These are phyloP conservation scores for Thalassiosira profunda DNA, from an alignment of 108 stramenopile species.

Conservation along the genomic window DNA sequence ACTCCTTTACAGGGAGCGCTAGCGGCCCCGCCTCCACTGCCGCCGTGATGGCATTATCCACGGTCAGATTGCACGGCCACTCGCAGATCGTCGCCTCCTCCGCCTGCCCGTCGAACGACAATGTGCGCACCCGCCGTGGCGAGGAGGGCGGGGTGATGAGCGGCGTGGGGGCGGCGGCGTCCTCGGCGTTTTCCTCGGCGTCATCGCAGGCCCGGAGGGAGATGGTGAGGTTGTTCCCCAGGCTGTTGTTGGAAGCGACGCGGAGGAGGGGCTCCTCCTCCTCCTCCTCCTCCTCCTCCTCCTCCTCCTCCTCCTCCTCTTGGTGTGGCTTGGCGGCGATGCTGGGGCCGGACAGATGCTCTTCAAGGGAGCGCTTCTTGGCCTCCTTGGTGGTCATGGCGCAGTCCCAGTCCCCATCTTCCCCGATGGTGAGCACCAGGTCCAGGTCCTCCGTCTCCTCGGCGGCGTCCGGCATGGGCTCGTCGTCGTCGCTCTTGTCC, in stretches of 20 bases:
- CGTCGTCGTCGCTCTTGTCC: background rate
- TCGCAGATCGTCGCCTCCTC: conserved; percentile 50
- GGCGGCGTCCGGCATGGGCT: background rate
- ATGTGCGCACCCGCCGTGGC: conserved; percentile 14
- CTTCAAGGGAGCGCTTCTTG: no score
- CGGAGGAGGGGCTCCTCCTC: background rate
- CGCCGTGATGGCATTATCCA: conserved; percentile 70
- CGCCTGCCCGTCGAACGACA: conserved; percentile 9
- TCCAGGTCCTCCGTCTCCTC: conserved; percentile 25
- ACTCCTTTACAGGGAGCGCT: no score
- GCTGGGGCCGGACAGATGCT: no score
- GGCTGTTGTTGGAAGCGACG: background rate
- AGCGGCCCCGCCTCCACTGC: conserved; percentile 22
- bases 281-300: background rate
- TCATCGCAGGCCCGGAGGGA: conserved; percentile 21
- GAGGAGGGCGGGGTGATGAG: conserved; percentile 43
- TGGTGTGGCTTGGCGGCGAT: background rate
- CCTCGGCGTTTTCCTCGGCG: background rate
- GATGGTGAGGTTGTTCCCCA: conserved; percentile 21
- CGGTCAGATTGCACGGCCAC: conserved; percentile 76
- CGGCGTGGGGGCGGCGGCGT: conserved; percentile 1
- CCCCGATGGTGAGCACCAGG: conserved; percentile 22
- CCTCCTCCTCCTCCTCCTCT: background rate
- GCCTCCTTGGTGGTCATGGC: conserved; percentile 5
- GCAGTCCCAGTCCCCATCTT: conserved; percentile 26